Evolutionary conservation across 2,329 filamentous ascomycete species (phyloP).

Genomic region (Colletotrichum sp.): DNA sequence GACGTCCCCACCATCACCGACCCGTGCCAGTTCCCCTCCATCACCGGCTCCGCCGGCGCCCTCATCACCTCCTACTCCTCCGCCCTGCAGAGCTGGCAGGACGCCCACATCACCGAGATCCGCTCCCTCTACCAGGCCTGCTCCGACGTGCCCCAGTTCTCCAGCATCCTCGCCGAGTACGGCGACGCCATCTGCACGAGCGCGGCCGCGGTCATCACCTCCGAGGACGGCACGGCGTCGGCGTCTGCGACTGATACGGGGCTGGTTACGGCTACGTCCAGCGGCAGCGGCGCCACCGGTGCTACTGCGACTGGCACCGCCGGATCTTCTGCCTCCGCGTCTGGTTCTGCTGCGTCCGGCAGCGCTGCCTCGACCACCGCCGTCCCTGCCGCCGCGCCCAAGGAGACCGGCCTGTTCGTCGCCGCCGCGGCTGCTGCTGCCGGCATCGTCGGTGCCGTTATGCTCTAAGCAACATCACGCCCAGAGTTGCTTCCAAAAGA

Average conservation of each 20-base stretch:
- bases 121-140: slow-evolving; percentile 27
- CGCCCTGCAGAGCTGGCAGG: slow-evolving; percentile 29
- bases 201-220: neutral
- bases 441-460: slow-evolving; percentile 3
- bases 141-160: slow-evolving; percentile 27
- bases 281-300: neutral
- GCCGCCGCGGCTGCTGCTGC: slow-evolving; percentile 8
- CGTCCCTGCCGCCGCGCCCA: neutral
- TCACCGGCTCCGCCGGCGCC: slow-evolving; percentile 29
- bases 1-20: slow-evolving; percentile 22
- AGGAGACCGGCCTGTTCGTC: slow-evolving; percentile 15
- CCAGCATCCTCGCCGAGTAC: neutral
- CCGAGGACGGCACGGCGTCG: neutral
- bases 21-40: slow-evolving; percentile 27
- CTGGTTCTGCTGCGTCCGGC: neutral
- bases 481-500: neutral
- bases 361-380: neutral
- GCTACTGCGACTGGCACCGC: neutral
- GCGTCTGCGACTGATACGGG: neutral
- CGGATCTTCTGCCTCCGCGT: neutral
- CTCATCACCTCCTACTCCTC: slow-evolving; percentile 28
- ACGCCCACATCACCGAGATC: slow-evolving; percentile 22
- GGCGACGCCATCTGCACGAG: slow-evolving; percentile 1
- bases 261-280: neutral
- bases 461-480: neutral